A percentile compares a stretch with the other conserved stretches of the same genome.
phyloP scores from a whole-genome alignment of 2,329 filamentous ascomycete species.

The Dryadomyces sulphureus region DNA sequence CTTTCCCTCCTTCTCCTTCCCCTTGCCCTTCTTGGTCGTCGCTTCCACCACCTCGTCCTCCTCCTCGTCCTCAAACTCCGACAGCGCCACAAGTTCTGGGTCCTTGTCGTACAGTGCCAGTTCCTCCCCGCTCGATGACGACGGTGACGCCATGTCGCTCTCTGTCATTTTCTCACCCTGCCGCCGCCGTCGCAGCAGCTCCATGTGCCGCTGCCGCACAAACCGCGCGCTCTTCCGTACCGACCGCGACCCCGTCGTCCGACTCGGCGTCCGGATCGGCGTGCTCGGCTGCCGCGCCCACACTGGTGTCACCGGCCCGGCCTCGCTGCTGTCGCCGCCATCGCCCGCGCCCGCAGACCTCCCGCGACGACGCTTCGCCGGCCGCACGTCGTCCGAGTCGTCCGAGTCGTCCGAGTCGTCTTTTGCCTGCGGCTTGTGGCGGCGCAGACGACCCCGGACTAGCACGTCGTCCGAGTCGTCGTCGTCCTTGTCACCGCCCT shows the following conservation, averaged over 20 bases:
- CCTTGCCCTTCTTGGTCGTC: neutral
- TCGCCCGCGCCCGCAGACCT: neutral
- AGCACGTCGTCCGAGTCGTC: neutral
- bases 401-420: neutral
- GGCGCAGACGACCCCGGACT: neutral
- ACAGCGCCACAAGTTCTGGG: conserved; percentile 14
- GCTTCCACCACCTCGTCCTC: conserved; percentile 9
- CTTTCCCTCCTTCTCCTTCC: neutral
- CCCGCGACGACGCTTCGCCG: conserved; percentile 4
- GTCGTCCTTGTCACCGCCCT: neutral
- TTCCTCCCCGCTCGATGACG: conserved; percentile 6
- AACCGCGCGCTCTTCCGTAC: conserved; percentile 8
- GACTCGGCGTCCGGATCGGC: neutral
- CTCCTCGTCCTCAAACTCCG: conserved; percentile 20
- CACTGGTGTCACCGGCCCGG: neutral
- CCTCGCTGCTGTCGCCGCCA: neutral
- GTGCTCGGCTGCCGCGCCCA: neutral
- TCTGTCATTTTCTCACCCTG: conserved; percentile 15
- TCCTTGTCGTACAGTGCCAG: conserved; percentile 18
- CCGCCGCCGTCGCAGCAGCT: conserved; percentile 17
- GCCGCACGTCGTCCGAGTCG: conserved; percentile 4
- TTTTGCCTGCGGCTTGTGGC: too few relatives aligned
- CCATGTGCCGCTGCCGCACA: conserved; percentile 14
- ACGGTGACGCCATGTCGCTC: conserved; percentile 7
- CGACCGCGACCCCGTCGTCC: conserved; percentile 1